Base-by-base conservation (phyloP, 169 alveolate species). In the Plasmodium coatneyi region DNA sequence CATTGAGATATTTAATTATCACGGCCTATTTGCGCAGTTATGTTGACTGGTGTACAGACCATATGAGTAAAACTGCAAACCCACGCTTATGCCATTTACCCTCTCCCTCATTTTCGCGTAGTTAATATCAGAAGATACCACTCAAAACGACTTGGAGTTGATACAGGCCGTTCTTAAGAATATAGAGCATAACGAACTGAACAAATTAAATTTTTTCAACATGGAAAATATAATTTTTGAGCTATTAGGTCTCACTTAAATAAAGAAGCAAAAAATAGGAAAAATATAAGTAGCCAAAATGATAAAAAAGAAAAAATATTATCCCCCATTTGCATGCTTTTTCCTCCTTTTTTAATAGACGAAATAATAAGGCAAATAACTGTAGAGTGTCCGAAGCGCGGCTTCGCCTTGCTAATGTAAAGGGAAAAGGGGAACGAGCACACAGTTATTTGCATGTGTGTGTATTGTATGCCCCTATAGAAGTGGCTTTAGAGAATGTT, bases 121-220 rank as follows among this genome's bases (percentile, higher is more conserved):
- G 92, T 76, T 84, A 72, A 84, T 84, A 72, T 71, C 84, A 49
- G 92, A 84, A 49, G 92, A 84, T 41, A 84, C 56, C 30, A 84
- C 79, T 28, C 79, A 28, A 52, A 84, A 41, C 80, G 92, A 84
- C 52, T 52, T 84, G 43, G 84, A 84, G 25, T 25, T 84, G 76
- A 72, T 84, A 16, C 83, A 84, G 25, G 84, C 92, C 41, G 56
- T 84, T 72, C 84, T 84, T 46, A 84, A 71, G 76, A 84, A 84
- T 74, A 74, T 84, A 46, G 92, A 84, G 79, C 83, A 84, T 7
- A 84, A 72, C 56, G 78, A 84, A 30, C 36, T 72, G 71, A 82
- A 84, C 52, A 84, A 74, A 84, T 74, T 84, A 84, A 84, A 76
- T 34, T 71, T 84, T 72, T 84, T 84, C 54, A 39, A 84, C 66